These are phyloP conservation scores for Spathaspora passalidarum DNA, from an alignment of 805 yeast species.

Conservation along the genomic window DNA sequence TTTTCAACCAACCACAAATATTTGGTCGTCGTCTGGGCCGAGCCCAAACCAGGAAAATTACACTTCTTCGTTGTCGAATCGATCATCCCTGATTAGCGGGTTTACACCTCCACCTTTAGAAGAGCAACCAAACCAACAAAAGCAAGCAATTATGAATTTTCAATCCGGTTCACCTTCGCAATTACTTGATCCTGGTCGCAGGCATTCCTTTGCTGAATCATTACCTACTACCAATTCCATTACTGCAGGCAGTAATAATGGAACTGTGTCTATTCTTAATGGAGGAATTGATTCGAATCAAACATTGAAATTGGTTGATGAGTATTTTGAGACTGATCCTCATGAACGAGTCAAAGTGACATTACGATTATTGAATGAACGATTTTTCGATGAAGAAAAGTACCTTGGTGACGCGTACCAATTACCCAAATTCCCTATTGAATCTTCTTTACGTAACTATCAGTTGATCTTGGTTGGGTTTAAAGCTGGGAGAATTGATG, in stretches of 20 bases:
- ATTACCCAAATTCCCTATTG: conserved; percentile 34
- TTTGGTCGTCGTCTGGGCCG: conserved; percentile 3
- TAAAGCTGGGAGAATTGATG: conserved; percentile 78
- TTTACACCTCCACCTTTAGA: conserved; percentile 4
- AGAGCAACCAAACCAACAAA: neutral
- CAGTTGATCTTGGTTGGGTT: conserved; percentile 65
- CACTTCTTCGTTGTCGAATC: neutral
- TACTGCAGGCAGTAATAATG: neutral
- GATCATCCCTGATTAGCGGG: conserved; percentile 10
- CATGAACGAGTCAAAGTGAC: conserved; percentile 40
- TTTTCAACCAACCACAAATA: neutral
- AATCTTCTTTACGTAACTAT: conserved; percentile 32
- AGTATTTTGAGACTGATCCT: conserved; percentile 36
- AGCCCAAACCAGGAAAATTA: conserved; percentile 1
- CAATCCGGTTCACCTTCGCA: conserved; percentile 6
- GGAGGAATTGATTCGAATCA: conserved; percentile 6
- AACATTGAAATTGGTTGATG: conserved; percentile 21
- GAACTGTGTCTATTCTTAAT: neutral
- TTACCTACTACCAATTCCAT: neutral
- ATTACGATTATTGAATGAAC: conserved; percentile 21
- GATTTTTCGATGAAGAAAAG: conserved; percentile 28
- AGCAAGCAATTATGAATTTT: neutral
- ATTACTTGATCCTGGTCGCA: conserved; percentile 6
- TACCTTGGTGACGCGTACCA: conserved; percentile 28
- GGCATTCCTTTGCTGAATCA: conserved; percentile 13